Base-by-base conservation (phyloP, 1,284 basidiomycete species). In the Ustilago sp. region DNA sequence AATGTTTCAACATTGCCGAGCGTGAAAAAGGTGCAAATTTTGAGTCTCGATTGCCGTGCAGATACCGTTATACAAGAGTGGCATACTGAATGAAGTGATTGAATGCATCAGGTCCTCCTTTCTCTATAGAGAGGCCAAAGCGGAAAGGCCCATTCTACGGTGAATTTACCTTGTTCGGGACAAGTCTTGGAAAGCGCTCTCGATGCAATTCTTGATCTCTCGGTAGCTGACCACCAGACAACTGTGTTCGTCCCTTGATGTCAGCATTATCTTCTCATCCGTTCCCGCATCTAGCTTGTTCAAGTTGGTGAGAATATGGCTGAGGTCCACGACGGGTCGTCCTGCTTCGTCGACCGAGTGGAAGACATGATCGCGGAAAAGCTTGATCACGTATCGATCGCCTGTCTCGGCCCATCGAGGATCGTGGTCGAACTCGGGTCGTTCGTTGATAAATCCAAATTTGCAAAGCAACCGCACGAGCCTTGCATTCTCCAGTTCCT, bases 301-400 rank as follows among this genome's bases (percentile, higher is more conserved):
- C 31, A 86, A 72, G 63, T 85, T 85, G 61, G 74, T 76, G 12
- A 86, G 70, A 41, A 85, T 77, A 66, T 86, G 83, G 54, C 77
- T 82, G 55, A 86, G 87, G 85, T 97, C 95, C 61, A 98, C 89
- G 12, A 98, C 91, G 0, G 97, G 95, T 67, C 92, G 91, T 11
- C 94, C 94, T 71, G 91, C 90, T 82, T 95, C 93, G 79, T 97
- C 94, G 50, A 97, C 92, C 82, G 96, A 94, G 86, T 99, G 97
- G 88, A 99, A 99, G 50, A 99, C 95, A 83, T 94, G 95, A 87
- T 99, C 97, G 34, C 97, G 90, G 90, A 99, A 99, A 57, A 99
- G 90, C 88, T 97, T 98, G 89, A 99, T 90, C 82, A 99, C 94
- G 86, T 99, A 99, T 67, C 95, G 90, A 85, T 99, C 97, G 13